Evolutionary conservation across 2,329 filamentous ascomycete genomes (phyloP).

Genomic region (Alternaria sp.): DNA sequence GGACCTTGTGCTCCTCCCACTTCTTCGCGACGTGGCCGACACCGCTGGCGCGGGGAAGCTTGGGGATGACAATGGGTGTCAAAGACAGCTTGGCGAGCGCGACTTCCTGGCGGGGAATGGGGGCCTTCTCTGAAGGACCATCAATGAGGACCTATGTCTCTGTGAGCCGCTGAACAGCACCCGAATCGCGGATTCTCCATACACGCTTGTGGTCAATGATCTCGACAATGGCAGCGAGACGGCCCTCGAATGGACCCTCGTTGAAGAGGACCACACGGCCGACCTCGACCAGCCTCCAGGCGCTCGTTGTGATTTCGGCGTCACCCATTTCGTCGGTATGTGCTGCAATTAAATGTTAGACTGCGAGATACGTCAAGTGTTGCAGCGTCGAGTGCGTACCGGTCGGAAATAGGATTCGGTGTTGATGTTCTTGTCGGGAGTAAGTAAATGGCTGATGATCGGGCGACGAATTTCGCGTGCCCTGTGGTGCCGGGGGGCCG

Average conservation of each 20-base stretch:
- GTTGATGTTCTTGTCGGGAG: constrained; percentile 43
- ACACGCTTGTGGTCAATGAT: constrained; percentile 99
- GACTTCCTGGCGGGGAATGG: constrained; percentile 86
- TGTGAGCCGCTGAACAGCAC: constrained; percentile 41
- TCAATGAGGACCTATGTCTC: constrained; percentile 85
- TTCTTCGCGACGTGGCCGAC: constrained; percentile 82
- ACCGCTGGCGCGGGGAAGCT: constrained; percentile 85
- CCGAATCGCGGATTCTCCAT: constrained; percentile 63
- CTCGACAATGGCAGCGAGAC: constrained; percentile 94
- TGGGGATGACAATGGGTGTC: constrained; percentile 86
- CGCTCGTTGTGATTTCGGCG: constrained; percentile 58
- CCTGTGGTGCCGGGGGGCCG: constrained; percentile 13
- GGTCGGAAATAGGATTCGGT: constrained; percentile 51
- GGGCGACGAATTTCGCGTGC: constrained; percentile 25
- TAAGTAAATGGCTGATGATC: constrained; percentile 28
- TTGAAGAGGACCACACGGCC: constrained; percentile 96
- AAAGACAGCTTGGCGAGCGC: constrained; percentile 85
- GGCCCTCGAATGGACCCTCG: constrained; percentile 81
- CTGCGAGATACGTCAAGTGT: constrained; percentile 26
- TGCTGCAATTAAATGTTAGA: constrained; percentile 44
- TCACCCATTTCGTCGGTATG: constrained; percentile 58
- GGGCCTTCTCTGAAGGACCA: constrained; percentile 83
- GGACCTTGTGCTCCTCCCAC: constrained; percentile 92
- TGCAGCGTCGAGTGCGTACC: constrained; percentile 47
- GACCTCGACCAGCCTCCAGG: constrained; percentile 94